Evolutionary conservation across 1,284 basidiomycete species (phyloP).

Genomic region (Ustilago crameri): DNA sequence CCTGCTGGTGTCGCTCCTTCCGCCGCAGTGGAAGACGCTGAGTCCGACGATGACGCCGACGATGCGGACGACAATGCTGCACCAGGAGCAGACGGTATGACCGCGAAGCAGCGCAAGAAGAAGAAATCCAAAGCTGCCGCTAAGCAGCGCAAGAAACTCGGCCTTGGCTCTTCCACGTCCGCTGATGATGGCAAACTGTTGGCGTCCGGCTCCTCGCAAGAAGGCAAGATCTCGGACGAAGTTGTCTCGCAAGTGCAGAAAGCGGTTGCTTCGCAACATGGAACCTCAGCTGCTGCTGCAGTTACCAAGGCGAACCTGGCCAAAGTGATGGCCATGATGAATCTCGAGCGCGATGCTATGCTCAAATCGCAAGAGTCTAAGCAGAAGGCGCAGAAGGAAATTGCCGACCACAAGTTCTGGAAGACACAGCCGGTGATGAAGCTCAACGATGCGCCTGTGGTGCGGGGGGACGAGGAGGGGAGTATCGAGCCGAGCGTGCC

Average conservation of each 20-base stretch:
- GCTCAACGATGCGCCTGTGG: constrained; percentile 70
- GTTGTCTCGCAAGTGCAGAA: constrained; percentile 49
- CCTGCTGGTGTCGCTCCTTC: constrained; percentile 5
- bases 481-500: constrained; percentile 86
- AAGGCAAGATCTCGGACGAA: constrained; percentile 50
- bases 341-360: constrained; percentile 54
- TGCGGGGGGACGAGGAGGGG: constrained; percentile 74
- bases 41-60: constrained; percentile 17
- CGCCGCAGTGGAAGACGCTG: constrained; percentile 14
- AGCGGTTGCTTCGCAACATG: constrained; percentile 50
- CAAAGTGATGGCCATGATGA: constrained; percentile 59
- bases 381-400: constrained; percentile 48
- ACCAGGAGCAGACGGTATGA: constrained; percentile 16
- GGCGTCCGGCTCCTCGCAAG: constrained; percentile 35
- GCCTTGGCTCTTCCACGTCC: constrained; percentile 18
- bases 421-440: constrained; percentile 82
- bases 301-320: constrained; percentile 54
- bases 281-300: constrained; percentile 44
- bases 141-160: constrained; percentile 59
- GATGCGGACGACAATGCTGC: constrained; percentile 5
- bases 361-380: constrained; percentile 57
- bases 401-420: constrained; percentile 67
- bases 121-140: constrained; percentile 59
- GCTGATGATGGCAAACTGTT: neutral
- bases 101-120: constrained; percentile 55